These are phyloP conservation scores for Candida parachauliodes DNA, from an alignment of 805 yeast genomes.

Conservation along the genomic window DNA sequence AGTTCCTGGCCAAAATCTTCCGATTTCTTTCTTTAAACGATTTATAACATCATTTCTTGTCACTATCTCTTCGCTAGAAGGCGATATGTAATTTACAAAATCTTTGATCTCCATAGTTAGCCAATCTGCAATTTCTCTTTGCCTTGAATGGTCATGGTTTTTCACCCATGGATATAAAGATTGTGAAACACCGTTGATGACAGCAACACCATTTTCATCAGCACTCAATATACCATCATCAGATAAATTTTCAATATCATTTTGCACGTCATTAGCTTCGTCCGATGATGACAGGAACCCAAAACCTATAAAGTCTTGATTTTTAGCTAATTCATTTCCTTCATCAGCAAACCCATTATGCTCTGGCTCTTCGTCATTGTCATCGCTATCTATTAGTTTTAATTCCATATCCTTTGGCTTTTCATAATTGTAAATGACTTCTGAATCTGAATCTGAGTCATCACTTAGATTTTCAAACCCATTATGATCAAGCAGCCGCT, in stretches of 20 bases:
- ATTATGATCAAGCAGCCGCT: constrained; percentile 10
- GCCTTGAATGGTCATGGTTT: constrained; percentile 72
- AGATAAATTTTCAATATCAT: constrained; percentile 12
- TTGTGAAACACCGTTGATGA: constrained; percentile 16
- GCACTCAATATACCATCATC: constrained; percentile 35
- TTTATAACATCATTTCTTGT: constrained; percentile 64
- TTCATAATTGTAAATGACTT: constrained; percentile 20
- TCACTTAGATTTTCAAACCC: constrained; percentile 18
- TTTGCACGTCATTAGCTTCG: constrained; percentile 12
- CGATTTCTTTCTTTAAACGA: constrained; percentile 50
- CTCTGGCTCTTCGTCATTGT: constrained; percentile 14
- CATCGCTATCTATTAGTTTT: constrained; percentile 30
- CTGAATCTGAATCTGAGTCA: constrained; percentile 20
- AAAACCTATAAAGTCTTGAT: constrained; percentile 54
- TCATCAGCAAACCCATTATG: constrained; percentile 8
- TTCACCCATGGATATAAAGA: constrained; percentile 69
- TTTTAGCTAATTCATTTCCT: constrained; percentile 38
- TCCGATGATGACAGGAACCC: constrained; percentile 46
- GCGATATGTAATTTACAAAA: constrained; percentile 81
- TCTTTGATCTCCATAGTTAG: constrained; percentile 80
- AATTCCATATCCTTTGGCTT: constrained; percentile 19
- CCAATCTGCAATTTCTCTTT: constrained; percentile 81
- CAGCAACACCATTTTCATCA: constrained; percentile 21
- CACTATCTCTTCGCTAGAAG: constrained; percentile 68
- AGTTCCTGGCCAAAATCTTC: constrained; percentile 70